phyloP scores from a whole-genome alignment of 1,284 basidiomycete genomes.

The Ustilago bromivora region DNA sequence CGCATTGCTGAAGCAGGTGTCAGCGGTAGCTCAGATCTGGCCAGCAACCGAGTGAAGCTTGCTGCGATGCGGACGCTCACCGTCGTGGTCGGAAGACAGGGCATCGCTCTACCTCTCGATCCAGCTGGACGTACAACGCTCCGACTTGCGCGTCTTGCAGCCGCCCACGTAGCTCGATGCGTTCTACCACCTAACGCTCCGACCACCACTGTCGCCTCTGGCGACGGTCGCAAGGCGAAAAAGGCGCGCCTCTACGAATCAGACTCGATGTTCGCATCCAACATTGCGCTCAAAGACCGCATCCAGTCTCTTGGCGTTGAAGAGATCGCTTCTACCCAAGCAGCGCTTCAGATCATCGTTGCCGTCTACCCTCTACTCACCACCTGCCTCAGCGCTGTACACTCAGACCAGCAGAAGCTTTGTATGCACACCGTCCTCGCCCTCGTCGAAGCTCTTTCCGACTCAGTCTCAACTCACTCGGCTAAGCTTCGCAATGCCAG shows the following conservation, averaged over 20 bases:
- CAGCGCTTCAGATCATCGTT: constrained; percentile 34
- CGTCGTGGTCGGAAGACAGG: constrained; percentile 29
- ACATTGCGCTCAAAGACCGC: constrained; percentile 37
- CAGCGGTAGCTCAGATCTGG: not conserved
- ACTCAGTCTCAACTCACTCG: constrained; percentile 27
- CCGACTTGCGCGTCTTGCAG: constrained; percentile 47
- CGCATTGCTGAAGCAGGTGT: constrained; percentile 31
- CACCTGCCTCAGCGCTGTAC: constrained; percentile 31
- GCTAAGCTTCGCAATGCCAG: constrained; percentile 13
- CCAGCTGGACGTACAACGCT: constrained; percentile 44
- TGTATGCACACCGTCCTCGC: constrained; percentile 35
- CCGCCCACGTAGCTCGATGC: constrained; percentile 23
- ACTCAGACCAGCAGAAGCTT: constrained; percentile 47
- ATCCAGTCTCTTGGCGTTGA: constrained; percentile 29
- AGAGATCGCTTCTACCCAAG: constrained; percentile 29
- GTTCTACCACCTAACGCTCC: constrained; percentile 18
- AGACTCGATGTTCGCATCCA: constrained; percentile 40
- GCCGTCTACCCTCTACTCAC: constrained; percentile 40
- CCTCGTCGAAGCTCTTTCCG: constrained; percentile 47
- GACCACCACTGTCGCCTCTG: constrained; percentile 2
- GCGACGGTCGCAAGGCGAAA: constrained; percentile 36
- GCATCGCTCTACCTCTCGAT: constrained; percentile 44
- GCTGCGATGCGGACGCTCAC: constrained; percentile 41
- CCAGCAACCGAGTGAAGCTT: constrained; percentile 23
- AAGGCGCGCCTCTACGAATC: constrained; percentile 57